Conservation (phyloP, 805 yeast species). For the Saturnispora sanitii region DNA sequence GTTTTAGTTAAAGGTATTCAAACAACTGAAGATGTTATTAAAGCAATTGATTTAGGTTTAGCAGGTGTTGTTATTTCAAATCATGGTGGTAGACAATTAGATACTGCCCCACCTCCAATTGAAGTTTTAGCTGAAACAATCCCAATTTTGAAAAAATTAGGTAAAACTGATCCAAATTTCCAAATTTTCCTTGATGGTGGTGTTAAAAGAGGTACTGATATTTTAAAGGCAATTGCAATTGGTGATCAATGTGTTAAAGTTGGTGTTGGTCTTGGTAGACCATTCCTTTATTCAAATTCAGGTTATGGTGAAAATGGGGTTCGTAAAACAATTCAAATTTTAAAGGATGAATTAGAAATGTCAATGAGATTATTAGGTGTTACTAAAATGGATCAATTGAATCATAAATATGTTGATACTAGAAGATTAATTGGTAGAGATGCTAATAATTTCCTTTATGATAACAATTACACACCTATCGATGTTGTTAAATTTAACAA, state of each 20-base stretch:
- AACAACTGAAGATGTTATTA: slow-evolving; percentile 65
- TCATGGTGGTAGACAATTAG: slow-evolving; percentile 87
- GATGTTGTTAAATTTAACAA: slow-evolving; percentile 23
- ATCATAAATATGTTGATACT: slow-evolving; percentile 52
- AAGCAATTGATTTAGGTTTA: slow-evolving; percentile 62
- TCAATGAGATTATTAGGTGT: slow-evolving; percentile 77
- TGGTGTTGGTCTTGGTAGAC: slow-evolving; percentile 65
- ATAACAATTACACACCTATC: slow-evolving; percentile 23
- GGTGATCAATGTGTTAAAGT: slow-evolving; percentile 66
- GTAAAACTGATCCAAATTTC: slow-evolving; percentile 39
- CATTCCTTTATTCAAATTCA: slow-evolving; percentile 53
- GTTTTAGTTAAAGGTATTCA: slow-evolving; percentile 78
- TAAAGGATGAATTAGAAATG: slow-evolving; percentile 64
- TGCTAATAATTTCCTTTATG: slow-evolving; percentile 25
- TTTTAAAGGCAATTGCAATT: slow-evolving; percentile 53
- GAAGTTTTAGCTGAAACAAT: slow-evolving; percentile 64
- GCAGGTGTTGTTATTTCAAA: slow-evolving; percentile 78
- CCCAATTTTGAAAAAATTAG: slow-evolving; percentile 36
- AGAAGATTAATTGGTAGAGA: slow-evolving; percentile 26
- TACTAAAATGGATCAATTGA: slow-evolving; percentile 46
- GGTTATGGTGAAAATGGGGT: slow-evolving; percentile 60
- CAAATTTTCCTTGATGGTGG: slow-evolving; percentile 64
- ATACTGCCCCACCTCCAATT: slow-evolving; percentile 69
- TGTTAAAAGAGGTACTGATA: slow-evolving; percentile 57
- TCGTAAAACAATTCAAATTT: slow-evolving; percentile 44